Evolutionary conservation across 345 rosid genomes (phyloP).

Genomic region (Mallotus nudiflorus): DNA sequence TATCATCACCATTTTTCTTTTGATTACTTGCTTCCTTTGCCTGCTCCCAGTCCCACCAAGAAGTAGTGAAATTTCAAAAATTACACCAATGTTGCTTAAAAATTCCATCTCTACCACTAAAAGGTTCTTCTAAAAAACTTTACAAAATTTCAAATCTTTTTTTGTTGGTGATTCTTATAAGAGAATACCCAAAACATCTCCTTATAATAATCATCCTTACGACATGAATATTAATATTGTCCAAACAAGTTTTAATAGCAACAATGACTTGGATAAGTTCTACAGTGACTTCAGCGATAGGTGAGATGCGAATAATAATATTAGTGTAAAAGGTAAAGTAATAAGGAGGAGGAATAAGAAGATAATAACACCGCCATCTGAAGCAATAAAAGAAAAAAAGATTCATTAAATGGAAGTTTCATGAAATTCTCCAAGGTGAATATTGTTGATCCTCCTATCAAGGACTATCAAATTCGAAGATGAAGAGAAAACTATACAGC

Average conservation of each 20-base stretch:
- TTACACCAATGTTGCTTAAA: constrained; percentile 49
- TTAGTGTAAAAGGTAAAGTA: background rate
- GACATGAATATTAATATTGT: constrained; percentile 10
- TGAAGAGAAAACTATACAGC: constrained; percentile 23
- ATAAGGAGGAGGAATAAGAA: constrained; percentile 24
- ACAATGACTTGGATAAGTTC: constrained; percentile 38
- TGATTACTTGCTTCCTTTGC: background rate
- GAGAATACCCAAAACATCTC: constrained; percentile 57
- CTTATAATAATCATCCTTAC: constrained; percentile 5
- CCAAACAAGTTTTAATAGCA: constrained; percentile 14
- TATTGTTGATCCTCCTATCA: too few species aligned
- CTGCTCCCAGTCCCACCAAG: background rate
- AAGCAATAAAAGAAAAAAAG: constrained; percentile 23
- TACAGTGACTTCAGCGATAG: constrained; percentile 37
- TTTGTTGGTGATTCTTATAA: constrained; percentile 48
- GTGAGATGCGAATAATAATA: constrained; percentile 30
- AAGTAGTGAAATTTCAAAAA: too few species aligned
- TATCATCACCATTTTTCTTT: background rate
- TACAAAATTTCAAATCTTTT: constrained; percentile 52
- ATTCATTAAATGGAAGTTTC: constrained; percentile 21
- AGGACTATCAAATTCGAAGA: constrained; percentile 7
- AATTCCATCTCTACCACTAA: constrained; percentile 58
- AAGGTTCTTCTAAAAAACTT: constrained; percentile 57
- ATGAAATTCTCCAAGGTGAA: constrained; percentile 20
- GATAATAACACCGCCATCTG: constrained; percentile 7